Evolutionary conservation across 192 early-diverging fungal genomes (phyloP).

Genomic region (Funneliformis mosseae): DNA sequence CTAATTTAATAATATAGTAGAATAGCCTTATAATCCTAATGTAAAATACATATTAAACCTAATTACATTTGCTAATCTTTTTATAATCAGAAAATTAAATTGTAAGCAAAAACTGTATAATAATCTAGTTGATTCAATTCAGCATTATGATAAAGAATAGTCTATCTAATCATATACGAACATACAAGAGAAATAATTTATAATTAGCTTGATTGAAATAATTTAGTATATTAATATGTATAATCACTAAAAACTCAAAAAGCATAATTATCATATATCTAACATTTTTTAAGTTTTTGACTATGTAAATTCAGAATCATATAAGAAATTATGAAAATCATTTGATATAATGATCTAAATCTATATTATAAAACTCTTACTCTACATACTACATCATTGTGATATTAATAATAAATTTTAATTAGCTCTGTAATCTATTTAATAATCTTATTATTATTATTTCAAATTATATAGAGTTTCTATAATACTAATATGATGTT

Average conservation of each 20-base stretch:
- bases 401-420: neutral
- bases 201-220: neutral
- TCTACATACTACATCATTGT: neutral
- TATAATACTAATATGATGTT: neutral
- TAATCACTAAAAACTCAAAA: neutral
- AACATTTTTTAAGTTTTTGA: neutral
- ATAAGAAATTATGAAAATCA: neutral
- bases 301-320: neutral
- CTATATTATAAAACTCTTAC: neutral
- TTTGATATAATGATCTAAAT: neutral
- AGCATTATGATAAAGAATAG: too few species aligned
- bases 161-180: too few species aligned
- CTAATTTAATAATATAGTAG: too few species aligned
- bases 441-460: constrained; percentile 5
- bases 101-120: too few species aligned
- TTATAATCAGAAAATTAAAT: too few species aligned
- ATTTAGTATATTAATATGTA: neutral
- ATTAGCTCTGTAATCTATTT: neutral
- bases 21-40: too few species aligned
- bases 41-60: too few species aligned
- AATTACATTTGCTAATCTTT: too few species aligned
- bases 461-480: too few species aligned
- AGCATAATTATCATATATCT: too few species aligned
- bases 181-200: neutral
- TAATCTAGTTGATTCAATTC: too few species aligned